A percentile compares a stretch with the other conserved stretches of the same genome.
Evolutionary conservation across 2,329 filamentous ascomycete species (phyloP).

Genomic region (Aspergillus sp.): DNA sequence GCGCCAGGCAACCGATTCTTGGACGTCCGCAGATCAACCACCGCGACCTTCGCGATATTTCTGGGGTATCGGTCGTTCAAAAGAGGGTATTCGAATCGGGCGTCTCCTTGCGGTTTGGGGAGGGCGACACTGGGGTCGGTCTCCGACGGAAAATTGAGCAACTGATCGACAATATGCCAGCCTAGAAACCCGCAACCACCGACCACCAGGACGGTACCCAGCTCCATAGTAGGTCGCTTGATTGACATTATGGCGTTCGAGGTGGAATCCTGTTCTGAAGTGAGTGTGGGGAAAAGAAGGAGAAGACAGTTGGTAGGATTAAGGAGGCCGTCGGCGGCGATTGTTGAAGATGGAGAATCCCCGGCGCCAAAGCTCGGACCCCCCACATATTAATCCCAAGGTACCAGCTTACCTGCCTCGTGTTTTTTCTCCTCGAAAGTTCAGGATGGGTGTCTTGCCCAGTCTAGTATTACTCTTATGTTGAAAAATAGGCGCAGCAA

Average conservation of each 20-base stretch:
- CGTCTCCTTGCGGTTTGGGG: slow-evolving; percentile 29
- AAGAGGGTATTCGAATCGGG: slow-evolving; percentile 33
- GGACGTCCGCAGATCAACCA: slow-evolving; percentile 67
- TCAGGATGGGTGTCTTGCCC: too few species aligned
- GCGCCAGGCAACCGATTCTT: slow-evolving; percentile 62
- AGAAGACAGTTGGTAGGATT: neutral
- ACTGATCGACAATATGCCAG: slow-evolving; percentile 72
- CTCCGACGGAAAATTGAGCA: slow-evolving; percentile 57
- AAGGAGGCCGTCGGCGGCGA: neutral
- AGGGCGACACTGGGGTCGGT: slow-evolving; percentile 33
- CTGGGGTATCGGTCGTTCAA: slow-evolving; percentile 37
- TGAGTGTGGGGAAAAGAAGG: neutral
- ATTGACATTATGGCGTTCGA: slow-evolving; percentile 19
- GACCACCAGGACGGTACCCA: slow-evolving; percentile 72
- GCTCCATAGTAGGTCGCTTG: slow-evolving; percentile 32
- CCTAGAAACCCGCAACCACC: slow-evolving; percentile 82
- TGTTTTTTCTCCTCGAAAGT: too few species aligned
- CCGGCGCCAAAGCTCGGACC: neutral
- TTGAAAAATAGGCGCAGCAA: too few species aligned
- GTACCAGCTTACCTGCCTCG: too few species aligned
- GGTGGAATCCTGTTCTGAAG: neutral
- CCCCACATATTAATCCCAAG: too few species aligned
- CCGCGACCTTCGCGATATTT: slow-evolving; percentile 54
- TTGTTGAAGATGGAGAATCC: neutral
- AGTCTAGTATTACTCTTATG: too few species aligned